Conservation (phyloP, 1,139 yeast species). For the Suhomyces wounanorum region DNA sequence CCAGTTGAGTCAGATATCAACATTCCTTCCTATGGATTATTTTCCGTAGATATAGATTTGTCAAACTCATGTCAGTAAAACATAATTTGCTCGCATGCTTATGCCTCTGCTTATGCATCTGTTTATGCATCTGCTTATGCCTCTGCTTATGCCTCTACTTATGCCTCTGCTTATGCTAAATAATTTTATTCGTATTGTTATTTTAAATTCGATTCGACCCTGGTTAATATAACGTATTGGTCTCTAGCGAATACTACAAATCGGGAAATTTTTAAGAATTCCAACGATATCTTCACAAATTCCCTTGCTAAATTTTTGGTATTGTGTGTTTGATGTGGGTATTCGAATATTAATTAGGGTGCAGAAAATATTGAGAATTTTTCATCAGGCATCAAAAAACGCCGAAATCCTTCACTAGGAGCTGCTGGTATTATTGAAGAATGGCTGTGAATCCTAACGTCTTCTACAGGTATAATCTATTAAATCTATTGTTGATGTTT, state of each 20-base stretch:
- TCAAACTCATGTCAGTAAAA: no score
- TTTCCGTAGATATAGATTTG: no score
- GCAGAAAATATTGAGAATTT: neutral
- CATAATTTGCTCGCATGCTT: no score
- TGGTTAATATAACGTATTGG: neutral
- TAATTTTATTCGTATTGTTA: neutral
- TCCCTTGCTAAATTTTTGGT: neutral
- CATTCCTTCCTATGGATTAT: no score
- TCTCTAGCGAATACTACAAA: neutral
- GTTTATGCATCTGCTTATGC: no score
- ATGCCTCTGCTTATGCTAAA: no score
- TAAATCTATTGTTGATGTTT: neutral
- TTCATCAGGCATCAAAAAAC: neutral
- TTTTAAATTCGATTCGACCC: neutral
- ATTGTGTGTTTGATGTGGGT: neutral
- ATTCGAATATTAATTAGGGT: neutral
- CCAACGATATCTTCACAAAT: neutral
- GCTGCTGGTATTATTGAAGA: neutral
- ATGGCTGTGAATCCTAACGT: neutral
- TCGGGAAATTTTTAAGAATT: neutral
- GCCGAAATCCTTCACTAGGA: neutral
- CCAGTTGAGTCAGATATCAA: no score
- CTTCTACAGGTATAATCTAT: neutral
- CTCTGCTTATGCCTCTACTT: no score
- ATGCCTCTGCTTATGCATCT: no score